Evolutionary conservation across 2,329 filamentous ascomycete genomes (phyloP), one percentile per base, ranked within the genome.

Genomic region (Cercospora canescens): DNA sequence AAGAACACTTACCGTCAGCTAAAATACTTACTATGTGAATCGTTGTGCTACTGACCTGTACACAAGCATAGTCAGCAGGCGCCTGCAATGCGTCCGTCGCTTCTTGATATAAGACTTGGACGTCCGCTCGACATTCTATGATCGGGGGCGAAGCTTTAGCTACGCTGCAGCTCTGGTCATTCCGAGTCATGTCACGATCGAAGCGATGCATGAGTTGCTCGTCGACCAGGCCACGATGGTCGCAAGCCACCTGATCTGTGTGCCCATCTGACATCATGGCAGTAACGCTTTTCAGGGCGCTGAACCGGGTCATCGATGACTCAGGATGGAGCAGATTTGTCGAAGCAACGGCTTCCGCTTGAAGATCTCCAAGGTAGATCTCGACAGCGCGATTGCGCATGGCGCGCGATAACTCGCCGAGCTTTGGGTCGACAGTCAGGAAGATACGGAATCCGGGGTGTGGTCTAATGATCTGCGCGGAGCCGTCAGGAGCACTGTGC

Each of bases 341-440:
- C 41, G 65, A 60, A 62, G 50, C 37, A 30, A 35, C 59, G 18
- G 37, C 61, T 4, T 66, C 52, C 18, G 21, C 9, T 2, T 59
- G 55, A 7, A 48, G 18, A 6, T 62, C 41, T 11, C 39, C 26
- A 2, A 99, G 83, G 74, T 89, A 95, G 9, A 99, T 90, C 79
- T 99, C 96, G 28, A 97, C 86, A 57, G 93, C 93, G 77, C 95
- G 88, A 79, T 99, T 99, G 64, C 96, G 86, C 95, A 99, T 99
- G 0, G 95, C 95, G 69, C 95, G 87, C 3, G 95, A 99, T 8
- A 99, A 84, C 78, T 99, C 95, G 18, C 95, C 96, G 77, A 97
- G 92, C 58, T 90, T 88, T 54, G 95, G 89, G 77, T 99, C 94
- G 82, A 96, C 91, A 0, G 94, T 98, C 76, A 99, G 82, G 79